Percentiles rank a stretch among this genome's conserved stretches.
Conservation (phyloP, 2,329 filamentous ascomycete genomes). For the Kalaharituber pfeilii region DNA sequence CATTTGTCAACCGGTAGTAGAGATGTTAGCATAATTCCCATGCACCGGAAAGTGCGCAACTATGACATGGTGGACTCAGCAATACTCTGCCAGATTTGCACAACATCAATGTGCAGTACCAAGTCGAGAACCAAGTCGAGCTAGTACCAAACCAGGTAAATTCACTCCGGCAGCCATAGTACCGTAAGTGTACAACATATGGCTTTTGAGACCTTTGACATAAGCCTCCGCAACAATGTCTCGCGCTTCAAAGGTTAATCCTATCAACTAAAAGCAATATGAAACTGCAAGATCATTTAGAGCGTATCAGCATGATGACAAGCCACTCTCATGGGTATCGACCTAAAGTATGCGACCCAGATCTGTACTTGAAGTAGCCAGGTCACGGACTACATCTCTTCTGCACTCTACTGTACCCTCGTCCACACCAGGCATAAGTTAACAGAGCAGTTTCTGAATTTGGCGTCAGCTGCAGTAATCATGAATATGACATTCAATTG, state of each 20-base stretch:
- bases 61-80: too few species aligned
- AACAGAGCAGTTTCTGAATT: constrained; percentile 37
- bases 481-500: too few species aligned
- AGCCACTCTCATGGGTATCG: constrained; percentile 48
- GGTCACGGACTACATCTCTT: constrained; percentile 45
- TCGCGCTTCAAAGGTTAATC: constrained; percentile 57
- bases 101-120: too few species aligned
- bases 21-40: too few species aligned
- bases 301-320: constrained; percentile 40
- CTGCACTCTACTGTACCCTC: constrained; percentile 38
- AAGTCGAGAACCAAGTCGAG: too few species aligned
- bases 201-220: constrained; percentile 47
- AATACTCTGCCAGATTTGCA: too few species aligned
- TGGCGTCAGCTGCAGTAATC: neutral
- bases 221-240: constrained; percentile 55
- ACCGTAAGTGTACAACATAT: constrained; percentile 61
- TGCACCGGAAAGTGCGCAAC: too few species aligned
- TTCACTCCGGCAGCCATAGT: constrained; percentile 74
- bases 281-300: constrained; percentile 17
- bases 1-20: constrained; percentile 52
- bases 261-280: constrained; percentile 26
- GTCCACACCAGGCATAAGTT: constrained; percentile 42
- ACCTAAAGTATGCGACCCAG: constrained; percentile 49
- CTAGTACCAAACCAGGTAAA: constrained; percentile 33
- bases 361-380: constrained; percentile 48